Percentiles rank a stretch among this genome's conserved stretches.
Evolutionary conservation across 2,329 filamentous ascomycete genomes (phyloP).

Genomic region (Trichoderma citrinoviride): DNA sequence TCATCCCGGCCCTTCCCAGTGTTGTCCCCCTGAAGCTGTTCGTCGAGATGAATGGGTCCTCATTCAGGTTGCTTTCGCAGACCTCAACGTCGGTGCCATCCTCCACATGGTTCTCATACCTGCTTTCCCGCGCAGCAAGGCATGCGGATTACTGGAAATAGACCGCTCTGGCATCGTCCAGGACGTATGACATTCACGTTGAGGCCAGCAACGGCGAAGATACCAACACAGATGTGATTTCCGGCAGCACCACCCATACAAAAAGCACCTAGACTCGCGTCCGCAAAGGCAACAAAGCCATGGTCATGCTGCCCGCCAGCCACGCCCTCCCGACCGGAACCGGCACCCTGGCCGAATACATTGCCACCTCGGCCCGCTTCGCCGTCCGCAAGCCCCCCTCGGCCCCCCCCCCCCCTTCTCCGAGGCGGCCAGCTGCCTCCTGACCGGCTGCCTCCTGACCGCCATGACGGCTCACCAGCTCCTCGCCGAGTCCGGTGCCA

Average conservation of each 20-base stretch:
- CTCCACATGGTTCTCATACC: slow-evolving; percentile 44
- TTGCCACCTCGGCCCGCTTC: slow-evolving; percentile 37
- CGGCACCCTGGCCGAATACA: slow-evolving; percentile 42
- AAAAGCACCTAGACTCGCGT: slow-evolving; percentile 26
- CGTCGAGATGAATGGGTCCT: slow-evolving; percentile 38
- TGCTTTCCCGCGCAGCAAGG: slow-evolving; percentile 36
- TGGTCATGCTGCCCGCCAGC: slow-evolving; percentile 39
- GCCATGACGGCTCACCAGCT: slow-evolving; percentile 42
- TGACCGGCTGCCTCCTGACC: slow-evolving; percentile 38
- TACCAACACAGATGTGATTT: background rate
- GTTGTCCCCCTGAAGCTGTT: slow-evolving; percentile 30
- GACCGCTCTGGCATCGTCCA: slow-evolving; percentile 44
- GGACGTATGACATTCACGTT: slow-evolving; percentile 32
- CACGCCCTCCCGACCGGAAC: slow-evolving; percentile 36
- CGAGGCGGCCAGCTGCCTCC: slow-evolving; percentile 39
- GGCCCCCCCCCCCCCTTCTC: slow-evolving; percentile 30
- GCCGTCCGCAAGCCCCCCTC: slow-evolving; percentile 34
- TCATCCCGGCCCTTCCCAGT: slow-evolving; percentile 26
- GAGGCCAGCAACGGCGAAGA: background rate
- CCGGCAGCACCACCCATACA: background rate
- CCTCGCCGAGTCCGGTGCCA: slow-evolving; percentile 38
- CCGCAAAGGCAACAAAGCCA: slow-evolving; percentile 35
- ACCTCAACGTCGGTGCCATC: slow-evolving; percentile 46
- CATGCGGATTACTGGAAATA: slow-evolving; percentile 42
- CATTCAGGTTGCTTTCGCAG: slow-evolving; percentile 42